Percentiles rank a stretch among this genome's conserved stretches.
phyloP scores from a whole-genome alignment of 116 monocot genomes.

The Cymodocea nodosa region DNA sequence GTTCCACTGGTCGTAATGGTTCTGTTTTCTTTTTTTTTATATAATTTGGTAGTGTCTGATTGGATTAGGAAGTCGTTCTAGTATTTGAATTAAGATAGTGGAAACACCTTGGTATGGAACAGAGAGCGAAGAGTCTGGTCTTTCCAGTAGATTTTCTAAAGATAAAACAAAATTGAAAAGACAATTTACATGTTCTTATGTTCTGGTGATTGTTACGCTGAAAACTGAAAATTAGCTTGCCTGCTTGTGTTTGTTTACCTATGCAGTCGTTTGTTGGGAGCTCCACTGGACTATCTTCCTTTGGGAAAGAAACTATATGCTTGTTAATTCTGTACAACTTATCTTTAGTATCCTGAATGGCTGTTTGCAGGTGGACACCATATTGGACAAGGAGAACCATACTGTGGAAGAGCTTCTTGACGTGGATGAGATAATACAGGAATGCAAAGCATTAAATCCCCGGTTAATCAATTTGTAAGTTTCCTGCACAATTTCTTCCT shows the following conservation, averaged over 20 bases:
- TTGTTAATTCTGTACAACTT: background rate
- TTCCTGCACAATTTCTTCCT: no score
- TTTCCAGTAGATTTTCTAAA: background rate
- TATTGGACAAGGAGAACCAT: constrained; percentile 65
- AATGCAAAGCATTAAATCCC: constrained; percentile 69
- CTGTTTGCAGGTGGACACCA: constrained; percentile 11
- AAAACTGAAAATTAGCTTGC: no score
- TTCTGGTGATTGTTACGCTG: background rate
- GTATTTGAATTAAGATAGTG: background rate
- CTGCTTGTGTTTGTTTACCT: no score
- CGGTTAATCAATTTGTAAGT: constrained; percentile 69
- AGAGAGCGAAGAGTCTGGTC: background rate
- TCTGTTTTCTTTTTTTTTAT: background rate
- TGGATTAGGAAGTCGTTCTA: background rate
- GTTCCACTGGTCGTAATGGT: background rate
- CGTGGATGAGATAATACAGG: constrained; percentile 81
- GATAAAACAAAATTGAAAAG: no score
- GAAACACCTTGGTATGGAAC: background rate
- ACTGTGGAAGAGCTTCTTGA: constrained; percentile 81
- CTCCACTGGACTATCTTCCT: no score
- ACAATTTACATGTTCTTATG: background rate
- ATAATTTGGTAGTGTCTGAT: background rate
- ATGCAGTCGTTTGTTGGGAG: no score
- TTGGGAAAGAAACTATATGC: background rate
- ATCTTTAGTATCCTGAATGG: background rate